Percentiles rank a stretch among this genome's conserved stretches.
Conservation (phyloP, 495 filamentous ascomycete species). For the Hypoxylon perforatum region DNA sequence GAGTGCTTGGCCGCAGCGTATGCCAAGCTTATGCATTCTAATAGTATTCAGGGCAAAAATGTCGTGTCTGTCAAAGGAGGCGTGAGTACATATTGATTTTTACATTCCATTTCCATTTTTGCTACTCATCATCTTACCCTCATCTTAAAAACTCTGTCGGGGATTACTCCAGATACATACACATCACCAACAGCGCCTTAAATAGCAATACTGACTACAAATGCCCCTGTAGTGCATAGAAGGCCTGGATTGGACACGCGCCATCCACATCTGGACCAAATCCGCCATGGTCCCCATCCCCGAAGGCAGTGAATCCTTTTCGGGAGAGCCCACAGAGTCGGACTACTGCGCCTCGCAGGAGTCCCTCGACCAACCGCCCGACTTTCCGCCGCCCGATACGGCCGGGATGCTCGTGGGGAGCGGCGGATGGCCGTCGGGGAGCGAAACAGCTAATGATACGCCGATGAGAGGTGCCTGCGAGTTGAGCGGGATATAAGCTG, state of each 20-base stretch:
- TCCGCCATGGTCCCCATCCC: slow-evolving; percentile 72
- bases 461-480: slow-evolving; percentile 40
- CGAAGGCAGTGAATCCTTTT: slow-evolving; percentile 61
- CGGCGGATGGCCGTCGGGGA: slow-evolving; percentile 16
- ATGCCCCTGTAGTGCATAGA: slow-evolving; percentile 57
- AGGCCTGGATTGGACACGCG: slow-evolving; percentile 64
- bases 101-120: no score
- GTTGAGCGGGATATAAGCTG: slow-evolving; percentile 27
- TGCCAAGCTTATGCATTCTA: slow-evolving; percentile 1
- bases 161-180: no score
- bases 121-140: no score
- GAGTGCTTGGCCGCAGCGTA: slow-evolving; percentile 13
- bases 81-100: slow-evolving; percentile 17
- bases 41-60: slow-evolving; percentile 53
- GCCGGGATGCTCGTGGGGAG: slow-evolving; percentile 41
- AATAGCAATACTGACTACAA: slow-evolving; percentile 1
- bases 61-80: slow-evolving; percentile 70
- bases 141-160: no score
- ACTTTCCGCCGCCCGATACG: no score
- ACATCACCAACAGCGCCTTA: not conserved
- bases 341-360: slow-evolving; percentile 52
- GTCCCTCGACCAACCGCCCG: slow-evolving; percentile 54
- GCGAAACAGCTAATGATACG: slow-evolving; percentile 1
- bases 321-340: slow-evolving; percentile 54
- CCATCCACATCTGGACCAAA: slow-evolving; percentile 72